Evolutionary conservation across 2,329 filamentous ascomycete species (phyloP).

Genomic region (Curvularia sp.): DNA sequence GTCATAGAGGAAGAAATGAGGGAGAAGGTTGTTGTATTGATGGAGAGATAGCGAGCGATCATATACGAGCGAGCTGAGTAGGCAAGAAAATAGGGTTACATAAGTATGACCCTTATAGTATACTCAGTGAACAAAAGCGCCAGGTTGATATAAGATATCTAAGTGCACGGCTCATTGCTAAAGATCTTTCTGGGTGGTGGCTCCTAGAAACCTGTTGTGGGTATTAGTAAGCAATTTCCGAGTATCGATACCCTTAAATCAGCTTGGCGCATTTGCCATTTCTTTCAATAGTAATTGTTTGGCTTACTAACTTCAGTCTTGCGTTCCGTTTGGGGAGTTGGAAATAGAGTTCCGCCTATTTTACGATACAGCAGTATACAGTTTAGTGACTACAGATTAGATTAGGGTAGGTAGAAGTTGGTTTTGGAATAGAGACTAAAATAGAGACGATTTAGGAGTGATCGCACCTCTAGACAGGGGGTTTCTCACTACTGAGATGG

Average conservation of each 20-base stretch:
- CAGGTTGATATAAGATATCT: background rate
- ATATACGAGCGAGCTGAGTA: background rate
- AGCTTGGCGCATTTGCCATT: background rate
- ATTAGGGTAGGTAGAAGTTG: too few relatives aligned
- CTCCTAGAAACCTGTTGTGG: background rate
- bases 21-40: slow-evolving; percentile 1
- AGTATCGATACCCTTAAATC: background rate
- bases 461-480: too few relatives aligned
- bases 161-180: background rate
- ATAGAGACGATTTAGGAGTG: too few relatives aligned
- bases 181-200: background rate
- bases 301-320: background rate
- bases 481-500: too few relatives aligned
- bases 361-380: too few relatives aligned
- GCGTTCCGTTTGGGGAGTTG: background rate
- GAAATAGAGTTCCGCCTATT: background rate
- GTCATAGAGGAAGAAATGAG: background rate
- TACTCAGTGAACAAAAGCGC: background rate
- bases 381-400: too few relatives aligned
- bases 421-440: too few relatives aligned
- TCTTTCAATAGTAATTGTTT: background rate
- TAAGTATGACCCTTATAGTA: background rate
- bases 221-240: background rate
- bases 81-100: background rate
- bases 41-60: slow-evolving; percentile 1